Conservation (phyloP, 192 early-diverging fungal species). For the Rhizoclosmatium sp. region DNA sequence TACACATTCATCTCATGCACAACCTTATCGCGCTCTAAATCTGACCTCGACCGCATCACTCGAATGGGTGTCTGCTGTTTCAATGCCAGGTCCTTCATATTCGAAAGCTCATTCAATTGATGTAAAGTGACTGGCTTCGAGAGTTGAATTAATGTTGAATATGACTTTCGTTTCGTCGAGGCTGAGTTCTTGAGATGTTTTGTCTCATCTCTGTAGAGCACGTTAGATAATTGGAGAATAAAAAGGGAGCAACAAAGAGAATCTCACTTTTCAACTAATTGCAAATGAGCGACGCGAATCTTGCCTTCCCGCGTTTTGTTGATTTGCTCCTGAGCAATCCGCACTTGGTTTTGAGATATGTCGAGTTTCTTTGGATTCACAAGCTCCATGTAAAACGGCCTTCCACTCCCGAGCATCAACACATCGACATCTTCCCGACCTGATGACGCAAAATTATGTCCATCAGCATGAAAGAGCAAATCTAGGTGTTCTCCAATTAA, state of each 20-base stretch:
- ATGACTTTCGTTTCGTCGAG: slow-evolving; percentile 57
- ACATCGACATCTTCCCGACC: slow-evolving; percentile 96
- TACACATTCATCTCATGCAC: slow-evolving; percentile 45
- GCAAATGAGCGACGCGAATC: slow-evolving; percentile 46
- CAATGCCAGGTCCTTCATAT: slow-evolving; percentile 42
- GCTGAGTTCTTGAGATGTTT: slow-evolving; percentile 54
- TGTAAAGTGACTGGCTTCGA: slow-evolving; percentile 30
- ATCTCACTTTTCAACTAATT: slow-evolving; percentile 46
- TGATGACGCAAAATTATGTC: slow-evolving; percentile 80
- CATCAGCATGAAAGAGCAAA: slow-evolving; percentile 39
- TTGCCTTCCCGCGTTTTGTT: slow-evolving; percentile 46
- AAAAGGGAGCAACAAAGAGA: not conserved
- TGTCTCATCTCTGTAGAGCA: slow-evolving; percentile 42
- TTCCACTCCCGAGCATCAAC: slow-evolving; percentile 88
- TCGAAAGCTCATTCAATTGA: slow-evolving; percentile 31
- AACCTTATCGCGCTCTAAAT: slow-evolving; percentile 54
- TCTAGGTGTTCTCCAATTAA: slow-evolving; percentile 45
- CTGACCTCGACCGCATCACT: slow-evolving; percentile 49
- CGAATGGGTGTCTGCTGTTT: slow-evolving; percentile 58
- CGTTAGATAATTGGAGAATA: not conserved
- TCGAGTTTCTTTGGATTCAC: slow-evolving; percentile 72
- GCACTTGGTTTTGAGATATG: slow-evolving; percentile 37
- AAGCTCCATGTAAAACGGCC: slow-evolving; percentile 92
- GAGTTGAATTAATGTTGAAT: slow-evolving; percentile 47
- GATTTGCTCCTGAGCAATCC: slow-evolving; percentile 42